Percentiles rank a stretch among this genome's conserved stretches.
Evolutionary conservation across 192 early-diverging fungal genomes (phyloP).

Genomic region (Geranomyces variabilis): DNA sequence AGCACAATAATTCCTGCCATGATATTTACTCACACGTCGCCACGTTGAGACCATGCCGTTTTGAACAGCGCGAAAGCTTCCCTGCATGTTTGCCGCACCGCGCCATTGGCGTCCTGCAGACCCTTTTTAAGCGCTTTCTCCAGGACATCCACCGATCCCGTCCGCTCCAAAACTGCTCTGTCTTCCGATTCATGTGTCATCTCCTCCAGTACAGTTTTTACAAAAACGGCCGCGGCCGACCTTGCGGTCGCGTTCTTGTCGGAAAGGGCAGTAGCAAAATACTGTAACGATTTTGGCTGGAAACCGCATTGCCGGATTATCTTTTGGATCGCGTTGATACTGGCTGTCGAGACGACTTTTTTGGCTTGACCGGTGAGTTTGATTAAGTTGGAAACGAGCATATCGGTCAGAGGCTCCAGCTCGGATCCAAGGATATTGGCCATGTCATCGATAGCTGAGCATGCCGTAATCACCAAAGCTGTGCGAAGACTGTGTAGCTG

Average conservation of each 20-base stretch:
- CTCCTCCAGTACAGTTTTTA: slow-evolving; percentile 25
- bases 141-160: slow-evolving; percentile 32
- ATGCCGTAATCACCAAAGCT: slow-evolving; percentile 37
- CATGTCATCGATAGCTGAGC: slow-evolving; percentile 25
- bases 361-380: slow-evolving; percentile 39
- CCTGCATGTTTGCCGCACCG: slow-evolving; percentile 40
- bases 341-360: slow-evolving; percentile 43
- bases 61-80: slow-evolving; percentile 28
- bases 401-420: slow-evolving; percentile 36
- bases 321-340: slow-evolving; percentile 22
- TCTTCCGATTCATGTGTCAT: slow-evolving; percentile 12
- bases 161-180: neutral
- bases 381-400: slow-evolving; percentile 25
- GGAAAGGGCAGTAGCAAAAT: slow-evolving; percentile 8
- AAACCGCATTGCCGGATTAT: slow-evolving; percentile 28
- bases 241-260: slow-evolving; percentile 44
- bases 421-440: neutral
- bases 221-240: slow-evolving; percentile 11
- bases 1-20: neutral
- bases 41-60: slow-evolving; percentile 13
- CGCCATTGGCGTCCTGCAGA: slow-evolving; percentile 38
- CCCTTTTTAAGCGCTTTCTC: slow-evolving; percentile 42
- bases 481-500: slow-evolving; percentile 44
- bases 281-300: slow-evolving; percentile 32
- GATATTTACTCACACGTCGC: neutral